Conservation (phyloP, 2,329 filamentous ascomycete genomes). For the Botrytis hyacinthi region DNA sequence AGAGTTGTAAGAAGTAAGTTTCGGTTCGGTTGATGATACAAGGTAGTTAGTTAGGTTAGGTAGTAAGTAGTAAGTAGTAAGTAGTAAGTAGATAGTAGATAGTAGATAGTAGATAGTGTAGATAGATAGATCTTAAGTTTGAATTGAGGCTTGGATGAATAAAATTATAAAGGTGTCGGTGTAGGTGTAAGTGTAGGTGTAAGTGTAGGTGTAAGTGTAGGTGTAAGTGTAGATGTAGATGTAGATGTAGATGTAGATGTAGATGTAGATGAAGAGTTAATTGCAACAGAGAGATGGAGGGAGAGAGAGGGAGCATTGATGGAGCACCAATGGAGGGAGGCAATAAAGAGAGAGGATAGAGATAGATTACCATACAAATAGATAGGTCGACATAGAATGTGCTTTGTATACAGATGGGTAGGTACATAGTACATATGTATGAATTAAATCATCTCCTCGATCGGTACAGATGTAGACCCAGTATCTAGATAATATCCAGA, state of each 20-base stretch:
- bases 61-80: too few relatives aligned
- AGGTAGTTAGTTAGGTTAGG: background rate
- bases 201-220: too few relatives aligned
- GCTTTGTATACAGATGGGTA: background rate
- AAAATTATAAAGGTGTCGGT: background rate
- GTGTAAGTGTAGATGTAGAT: background rate
- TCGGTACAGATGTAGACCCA: background rate
- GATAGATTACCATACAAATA: background rate
- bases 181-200: background rate
- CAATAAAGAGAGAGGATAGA: background rate
- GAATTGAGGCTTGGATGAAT: background rate
- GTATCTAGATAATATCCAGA: background rate
- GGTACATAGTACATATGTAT: background rate
- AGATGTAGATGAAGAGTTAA: background rate
- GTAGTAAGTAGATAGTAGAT: background rate
- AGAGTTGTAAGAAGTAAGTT: background rate
- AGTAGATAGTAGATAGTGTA: background rate
- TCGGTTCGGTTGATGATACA: background rate
- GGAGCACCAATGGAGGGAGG: background rate
- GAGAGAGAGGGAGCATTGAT: background rate
- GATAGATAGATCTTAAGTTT: background rate
- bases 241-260: background rate
- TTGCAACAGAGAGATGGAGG: background rate
- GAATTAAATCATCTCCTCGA: background rate
- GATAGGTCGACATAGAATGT: background rate